Percentiles rank a stretch among this genome's conserved stretches.
Evolutionary conservation across 164 flowering plant genomes (phyloP).

Genomic region (Buxus sempervirens): DNA sequence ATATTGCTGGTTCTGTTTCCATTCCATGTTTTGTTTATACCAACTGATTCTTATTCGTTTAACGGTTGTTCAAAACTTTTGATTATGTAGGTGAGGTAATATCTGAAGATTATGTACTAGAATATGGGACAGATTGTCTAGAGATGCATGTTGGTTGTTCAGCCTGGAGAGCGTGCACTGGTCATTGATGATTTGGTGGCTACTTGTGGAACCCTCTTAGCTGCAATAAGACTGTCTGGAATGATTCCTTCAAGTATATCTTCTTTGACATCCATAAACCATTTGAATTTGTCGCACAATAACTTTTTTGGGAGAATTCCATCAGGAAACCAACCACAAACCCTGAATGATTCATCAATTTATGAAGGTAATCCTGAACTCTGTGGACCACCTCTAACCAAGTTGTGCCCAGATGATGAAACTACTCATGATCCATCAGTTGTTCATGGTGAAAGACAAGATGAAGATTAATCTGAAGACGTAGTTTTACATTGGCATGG

Average conservation of each 20-base stretch:
- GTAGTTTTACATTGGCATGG: not conserved
- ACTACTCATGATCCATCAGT: not conserved
- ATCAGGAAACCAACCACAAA: slow-evolving; percentile 1
- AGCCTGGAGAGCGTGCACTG: slow-evolving; percentile 69
- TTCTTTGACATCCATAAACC: not conserved
- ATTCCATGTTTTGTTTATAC: no score
- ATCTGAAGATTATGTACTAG: slow-evolving; percentile 73
- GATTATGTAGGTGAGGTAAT: slow-evolving; percentile 61
- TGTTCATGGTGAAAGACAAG: not conserved
- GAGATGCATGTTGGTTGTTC: slow-evolving; percentile 90
- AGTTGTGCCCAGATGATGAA: not conserved
- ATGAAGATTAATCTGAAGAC: not conserved
- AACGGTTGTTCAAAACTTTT: not conserved
- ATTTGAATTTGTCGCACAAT: not conserved
- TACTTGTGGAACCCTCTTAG: slow-evolving; percentile 90
- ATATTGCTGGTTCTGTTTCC: no score
- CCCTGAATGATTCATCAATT: not conserved
- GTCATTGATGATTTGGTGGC: slow-evolving; percentile 95
- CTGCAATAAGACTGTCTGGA: slow-evolving; percentile 60
- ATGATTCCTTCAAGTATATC: not conserved
- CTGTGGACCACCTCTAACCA: slow-evolving; percentile 2
- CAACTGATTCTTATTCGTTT: no score
- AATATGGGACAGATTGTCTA: slow-evolving; percentile 84
- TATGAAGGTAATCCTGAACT: slow-evolving; percentile 2
- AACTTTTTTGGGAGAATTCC: not conserved